phyloP scores from a whole-genome alignment of 352 stramenopile species.

The Globisporangium nagaii region DNA sequence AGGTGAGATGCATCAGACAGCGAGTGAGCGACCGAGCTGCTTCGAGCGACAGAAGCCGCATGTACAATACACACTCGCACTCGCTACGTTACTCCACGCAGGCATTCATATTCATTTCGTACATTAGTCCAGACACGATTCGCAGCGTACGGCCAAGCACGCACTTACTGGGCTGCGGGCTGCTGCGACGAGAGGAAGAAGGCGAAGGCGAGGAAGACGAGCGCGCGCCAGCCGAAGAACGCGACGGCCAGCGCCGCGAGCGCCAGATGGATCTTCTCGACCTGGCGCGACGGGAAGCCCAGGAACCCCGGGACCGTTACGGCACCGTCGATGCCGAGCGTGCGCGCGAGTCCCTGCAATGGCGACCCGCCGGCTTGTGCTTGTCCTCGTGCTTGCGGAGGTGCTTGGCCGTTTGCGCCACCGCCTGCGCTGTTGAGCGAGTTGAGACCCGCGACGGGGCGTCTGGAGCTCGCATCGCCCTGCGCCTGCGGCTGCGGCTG shows the following conservation, averaged over 20 bases:
- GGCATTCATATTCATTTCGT: not conserved
- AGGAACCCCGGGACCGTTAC: slow-evolving; percentile 59
- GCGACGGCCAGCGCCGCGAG: slow-evolving; percentile 44
- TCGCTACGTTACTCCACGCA: not conserved
- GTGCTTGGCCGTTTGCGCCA: not conserved
- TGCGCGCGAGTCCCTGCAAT: slow-evolving; percentile 38
- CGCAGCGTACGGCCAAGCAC: no score
- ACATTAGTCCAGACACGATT: no score
- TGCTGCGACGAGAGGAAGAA: slow-evolving; percentile 60
- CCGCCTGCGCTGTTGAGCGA: no score
- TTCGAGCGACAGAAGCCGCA: not conserved
- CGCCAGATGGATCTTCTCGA: slow-evolving; percentile 71
- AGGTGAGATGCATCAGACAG: not conserved
- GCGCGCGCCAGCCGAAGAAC: slow-evolving; percentile 69
- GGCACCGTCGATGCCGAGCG: slow-evolving; percentile 55
- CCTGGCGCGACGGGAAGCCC: slow-evolving; percentile 34
- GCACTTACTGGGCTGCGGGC: slow-evolving; percentile 5
- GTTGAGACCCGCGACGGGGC: slow-evolving; percentile 17
- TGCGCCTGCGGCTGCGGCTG: not conserved
- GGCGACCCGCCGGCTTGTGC: slow-evolving; percentile 22
- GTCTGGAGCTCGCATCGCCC: not conserved
- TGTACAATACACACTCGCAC: not conserved
- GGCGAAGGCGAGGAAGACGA: slow-evolving; percentile 62
- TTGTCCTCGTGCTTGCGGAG: slow-evolving; percentile 1
- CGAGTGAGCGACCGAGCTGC: not conserved